These are phyloP conservation scores for Pseudocercospora cruenta DNA, from an alignment of 2,329 filamentous ascomycete species.

Conservation along the genomic window DNA sequence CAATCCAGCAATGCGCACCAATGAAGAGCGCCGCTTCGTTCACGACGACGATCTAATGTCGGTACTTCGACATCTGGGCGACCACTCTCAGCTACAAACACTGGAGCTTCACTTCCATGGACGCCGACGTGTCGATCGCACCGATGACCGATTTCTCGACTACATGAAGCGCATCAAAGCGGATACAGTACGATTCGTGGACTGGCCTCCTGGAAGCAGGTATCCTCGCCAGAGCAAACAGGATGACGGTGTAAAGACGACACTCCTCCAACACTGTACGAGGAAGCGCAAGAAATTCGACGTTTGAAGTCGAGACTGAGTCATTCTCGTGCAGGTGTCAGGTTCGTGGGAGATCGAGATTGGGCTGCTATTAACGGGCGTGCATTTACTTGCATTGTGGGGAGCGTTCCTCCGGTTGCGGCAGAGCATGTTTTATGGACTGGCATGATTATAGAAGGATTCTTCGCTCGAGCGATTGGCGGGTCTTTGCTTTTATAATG, in stretches of 20 bases:
- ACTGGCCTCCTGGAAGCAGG: constrained; percentile 33
- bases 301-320: constrained; percentile 15
- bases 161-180: constrained; percentile 50
- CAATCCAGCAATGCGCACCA: constrained; percentile 42
- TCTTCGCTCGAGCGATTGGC: not conserved
- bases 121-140: constrained; percentile 37
- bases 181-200: constrained; percentile 44
- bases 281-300: constrained; percentile 32
- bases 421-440: not conserved
- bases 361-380: not conserved
- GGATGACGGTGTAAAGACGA: constrained; percentile 35
- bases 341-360: not conserved
- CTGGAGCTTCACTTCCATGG: constrained; percentile 50
- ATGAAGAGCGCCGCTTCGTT: constrained; percentile 53
- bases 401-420: not conserved
- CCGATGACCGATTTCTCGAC: constrained; percentile 49
- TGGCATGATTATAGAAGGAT: not conserved
- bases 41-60: constrained; percentile 52
- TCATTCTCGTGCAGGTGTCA: constrained; percentile 5
- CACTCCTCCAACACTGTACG: constrained; percentile 34
- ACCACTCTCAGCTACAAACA: constrained; percentile 47
- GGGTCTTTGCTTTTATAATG: not conserved
- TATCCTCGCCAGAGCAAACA: constrained; percentile 40
- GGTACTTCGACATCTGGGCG: constrained; percentile 48
- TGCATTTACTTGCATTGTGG: not conserved